Evolutionary conservation across 352 stramenopile species (phyloP).

Genomic region (Globisporangium nodosum): DNA sequence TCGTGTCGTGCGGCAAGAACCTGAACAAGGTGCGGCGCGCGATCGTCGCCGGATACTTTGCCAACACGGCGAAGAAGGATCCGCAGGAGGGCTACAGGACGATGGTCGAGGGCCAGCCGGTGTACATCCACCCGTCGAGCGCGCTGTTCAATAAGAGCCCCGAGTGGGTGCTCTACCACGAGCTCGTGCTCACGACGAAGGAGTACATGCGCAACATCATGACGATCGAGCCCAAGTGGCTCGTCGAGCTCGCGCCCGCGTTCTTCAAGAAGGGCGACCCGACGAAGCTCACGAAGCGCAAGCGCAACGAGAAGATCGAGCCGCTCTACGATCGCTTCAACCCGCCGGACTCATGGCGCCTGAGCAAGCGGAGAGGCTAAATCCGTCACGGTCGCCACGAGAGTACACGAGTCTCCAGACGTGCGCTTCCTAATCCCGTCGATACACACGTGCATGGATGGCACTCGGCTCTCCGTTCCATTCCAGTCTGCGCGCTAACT

Average conservation of each 20-base stretch:
- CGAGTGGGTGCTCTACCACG: conserved; percentile 98
- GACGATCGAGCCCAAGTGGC: conserved; percentile 99
- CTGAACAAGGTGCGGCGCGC: conserved; percentile 97
- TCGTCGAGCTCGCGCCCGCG: conserved; percentile 95
- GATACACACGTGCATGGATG: neutral
- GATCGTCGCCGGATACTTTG: conserved; percentile 99
- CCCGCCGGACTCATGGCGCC: conserved; percentile 94
- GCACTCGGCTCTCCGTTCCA: neutral
- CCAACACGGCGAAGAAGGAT: conserved; percentile 99
- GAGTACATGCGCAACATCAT: conserved; percentile 99
- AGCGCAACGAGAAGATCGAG: conserved; percentile 99
- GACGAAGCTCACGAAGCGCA: conserved; percentile 97
- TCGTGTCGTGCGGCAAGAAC: conserved; percentile 95
- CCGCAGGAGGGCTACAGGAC: conserved; percentile 98
- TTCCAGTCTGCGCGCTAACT: neutral
- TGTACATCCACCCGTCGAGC: conserved; percentile 98
- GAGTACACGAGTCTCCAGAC: neutral
- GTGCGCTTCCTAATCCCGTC: neutral
- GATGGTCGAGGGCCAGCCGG: conserved; percentile 97
- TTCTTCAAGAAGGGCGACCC: conserved; percentile 97
- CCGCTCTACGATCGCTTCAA: conserved; percentile 98
- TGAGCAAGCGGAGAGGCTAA: conserved; percentile 94
- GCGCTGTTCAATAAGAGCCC: conserved; percentile 99
- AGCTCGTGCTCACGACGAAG: conserved; percentile 93
- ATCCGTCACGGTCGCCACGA: neutral